Base-by-base conservation (phyloP, 805 yeast species). In the Metschnikowia anglica region DNA sequence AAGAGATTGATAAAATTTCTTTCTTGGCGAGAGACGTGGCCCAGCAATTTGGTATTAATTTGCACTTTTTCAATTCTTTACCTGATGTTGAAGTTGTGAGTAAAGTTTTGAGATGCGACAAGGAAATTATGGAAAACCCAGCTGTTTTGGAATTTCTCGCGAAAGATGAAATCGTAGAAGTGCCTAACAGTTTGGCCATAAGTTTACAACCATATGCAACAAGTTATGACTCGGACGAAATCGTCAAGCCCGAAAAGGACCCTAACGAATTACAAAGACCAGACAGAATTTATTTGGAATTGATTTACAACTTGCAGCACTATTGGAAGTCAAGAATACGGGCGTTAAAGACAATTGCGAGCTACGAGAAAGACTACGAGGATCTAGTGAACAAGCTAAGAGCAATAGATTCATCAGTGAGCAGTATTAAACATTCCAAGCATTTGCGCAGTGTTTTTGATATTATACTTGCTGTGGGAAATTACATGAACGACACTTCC, bases 261-360 rank as follows among this genome's bases (percentile, higher is more conserved):
- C 83, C 88, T 1, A 65, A 66, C 24, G 93, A 86, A 39, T 73
- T 93, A 45, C 90, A 90, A 29, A 73, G 98, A 46, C 85, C 96
- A 0, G 99, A 93, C 60, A 79, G 89, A 54, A 67, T 93, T 5
- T 93, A 80, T 57, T 66, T 95, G 51, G 95, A 86, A 56, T 72
- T 90, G 41, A 83, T 89, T 55, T 87, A 82, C 61, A 88, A 93
- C 54, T 66, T 93, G 55, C 85, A 85, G 51, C 81, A 81, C 49
- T 93, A 93, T 61, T 95, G 99, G 99, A 79, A 82, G 48, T 80
- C 96, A 1, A 78, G 99, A 60, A 85, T 91, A 66, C 71, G 96
- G 48, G 95, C 97, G 0, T 63, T 93, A 41, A 70, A 80, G 37
- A 74, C 90, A 11, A 73, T 81, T 8, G 79, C 85, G 34, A 74